Evolutionary conservation across 352 stramenopile species (phyloP), one percentile per base, ranked within the genome.

Genomic region (Phytopythium sindhum): DNA sequence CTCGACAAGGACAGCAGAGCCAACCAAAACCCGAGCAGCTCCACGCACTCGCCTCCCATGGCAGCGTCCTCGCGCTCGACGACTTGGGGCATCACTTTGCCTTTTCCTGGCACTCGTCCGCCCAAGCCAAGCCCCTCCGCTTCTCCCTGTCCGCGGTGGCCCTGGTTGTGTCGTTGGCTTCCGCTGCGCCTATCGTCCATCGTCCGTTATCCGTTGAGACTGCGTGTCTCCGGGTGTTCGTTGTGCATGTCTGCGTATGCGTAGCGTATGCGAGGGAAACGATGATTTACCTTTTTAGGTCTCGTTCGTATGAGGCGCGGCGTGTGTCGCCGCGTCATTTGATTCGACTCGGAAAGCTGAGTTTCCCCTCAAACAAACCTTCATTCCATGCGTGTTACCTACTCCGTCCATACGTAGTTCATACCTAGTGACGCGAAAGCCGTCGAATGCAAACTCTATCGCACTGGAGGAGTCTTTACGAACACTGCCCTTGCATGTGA

Each of bases 221-320:
- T 35, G 47, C 24, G 47, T 29, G 47, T 53, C 23, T 33, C 33
- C 10, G 33, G 33, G 2, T 50, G 21, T 14, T 5, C 23, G 44
- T 51, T 26, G 44, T n/a, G 47, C 47, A 14, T 17, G 47, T 53
- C 23, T 11, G 33, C 7, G 33, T 10, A 10, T 33, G 31, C 4
- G 4, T 33, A 35, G 47, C 14, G 21, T 24, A 14, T 19, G 10
- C 1, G 47, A 4, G 52, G 52, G 55, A 60, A 60, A 80, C 75
- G 58, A 80, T 83, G 75, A 83, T 83, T 72, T 77, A 83, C 75
- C 72, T 80, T 83, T 83, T 80, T 82, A 80, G 75, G 75, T 83
- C 75, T 83, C 75, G 75, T 83, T 83, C 75, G 75, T 83, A 83
- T 83, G 75, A 83, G 72, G 63, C 56, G 42, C 47, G 29, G 58